Percentiles rank a stretch among this genome's conserved stretches.
These are phyloP conservation scores for Nicotiana tomentosiformis DNA, from an alignment of 257 asterid genomes.

Conservation along the genomic window DNA sequence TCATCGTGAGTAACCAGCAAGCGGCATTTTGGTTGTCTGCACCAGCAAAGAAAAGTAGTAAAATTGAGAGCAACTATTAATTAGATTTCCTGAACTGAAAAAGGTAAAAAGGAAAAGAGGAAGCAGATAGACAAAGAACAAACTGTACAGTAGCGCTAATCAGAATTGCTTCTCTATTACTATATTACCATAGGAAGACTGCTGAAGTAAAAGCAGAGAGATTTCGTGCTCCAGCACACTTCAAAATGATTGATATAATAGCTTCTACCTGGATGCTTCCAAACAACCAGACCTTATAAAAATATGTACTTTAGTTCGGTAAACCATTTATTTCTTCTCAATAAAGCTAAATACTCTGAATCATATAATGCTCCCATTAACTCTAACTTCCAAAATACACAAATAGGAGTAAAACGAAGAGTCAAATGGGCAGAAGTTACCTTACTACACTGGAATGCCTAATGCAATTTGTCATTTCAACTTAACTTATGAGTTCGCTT, in stretches of 20 bases:
- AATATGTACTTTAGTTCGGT: not conserved
- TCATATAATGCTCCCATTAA: not conserved
- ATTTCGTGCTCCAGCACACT: not conserved
- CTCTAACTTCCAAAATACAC: not conserved
- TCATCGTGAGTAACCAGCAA: slow-evolving; percentile 90
- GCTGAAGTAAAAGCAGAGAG: not conserved
- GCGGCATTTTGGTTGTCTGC: slow-evolving; percentile 81
- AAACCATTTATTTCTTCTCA: not conserved
- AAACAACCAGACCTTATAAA: not conserved
- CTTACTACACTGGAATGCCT: not conserved
- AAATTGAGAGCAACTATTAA: slow-evolving; percentile 12
- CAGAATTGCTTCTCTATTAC: not conserved
- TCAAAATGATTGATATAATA: not conserved
- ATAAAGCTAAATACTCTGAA: not conserved
- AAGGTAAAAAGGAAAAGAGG: not conserved
- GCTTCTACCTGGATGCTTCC: not conserved
- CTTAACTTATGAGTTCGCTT: not conserved
- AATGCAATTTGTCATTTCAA: not conserved
- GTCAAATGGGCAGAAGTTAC: not conserved
- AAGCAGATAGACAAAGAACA: not conserved
- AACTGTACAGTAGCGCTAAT: not conserved
- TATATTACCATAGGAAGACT: not conserved
- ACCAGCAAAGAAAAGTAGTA: slow-evolving; percentile 14
- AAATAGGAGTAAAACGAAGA: not conserved
- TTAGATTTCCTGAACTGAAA: not conserved